Conservation (phyloP, 2,329 filamentous ascomycete genomes). For the Plenodomus lindquistii region DNA sequence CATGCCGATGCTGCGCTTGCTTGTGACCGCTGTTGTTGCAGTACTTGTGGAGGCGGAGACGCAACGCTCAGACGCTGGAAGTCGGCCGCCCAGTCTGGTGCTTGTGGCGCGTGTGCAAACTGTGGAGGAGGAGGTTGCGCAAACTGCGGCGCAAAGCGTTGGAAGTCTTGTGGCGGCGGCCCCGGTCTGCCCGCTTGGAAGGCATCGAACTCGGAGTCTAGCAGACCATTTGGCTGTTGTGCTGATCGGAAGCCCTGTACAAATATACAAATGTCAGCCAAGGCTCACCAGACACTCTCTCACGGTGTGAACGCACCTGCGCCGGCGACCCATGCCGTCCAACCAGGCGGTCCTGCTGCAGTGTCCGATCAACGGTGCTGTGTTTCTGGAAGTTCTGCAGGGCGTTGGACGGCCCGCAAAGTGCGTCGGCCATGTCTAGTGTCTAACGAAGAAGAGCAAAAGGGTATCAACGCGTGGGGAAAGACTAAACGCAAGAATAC, state of each 20-base stretch:
- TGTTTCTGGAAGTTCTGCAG: conserved; percentile 75
- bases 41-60: conserved; percentile 48
- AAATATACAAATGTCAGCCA: conserved; percentile 16
- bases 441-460: conserved; percentile 7
- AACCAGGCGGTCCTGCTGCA: conserved; percentile 72
- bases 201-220: conserved; percentile 71
- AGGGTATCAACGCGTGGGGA: conserved; percentile 28
- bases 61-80: conserved; percentile 54
- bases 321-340: conserved; percentile 55
- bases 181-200: conserved; percentile 61
- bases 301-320: conserved; percentile 52
- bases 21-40: conserved; percentile 50
- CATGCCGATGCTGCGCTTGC: conserved; percentile 51
- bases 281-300: not conserved
- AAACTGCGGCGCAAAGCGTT: conserved; percentile 40
- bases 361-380: conserved; percentile 66
- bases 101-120: conserved; percentile 37
- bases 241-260: conserved; percentile 68
- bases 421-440: conserved; percentile 62
- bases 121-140: conserved; percentile 44
- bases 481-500: conserved; percentile 1
- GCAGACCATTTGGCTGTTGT: conserved; percentile 54
- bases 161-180: conserved; percentile 46
- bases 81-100: conserved; percentile 54
- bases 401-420: conserved; percentile 76